phyloP scores from a whole-genome alignment of 1,139 yeast species.

The Candida mesenterica region DNA sequence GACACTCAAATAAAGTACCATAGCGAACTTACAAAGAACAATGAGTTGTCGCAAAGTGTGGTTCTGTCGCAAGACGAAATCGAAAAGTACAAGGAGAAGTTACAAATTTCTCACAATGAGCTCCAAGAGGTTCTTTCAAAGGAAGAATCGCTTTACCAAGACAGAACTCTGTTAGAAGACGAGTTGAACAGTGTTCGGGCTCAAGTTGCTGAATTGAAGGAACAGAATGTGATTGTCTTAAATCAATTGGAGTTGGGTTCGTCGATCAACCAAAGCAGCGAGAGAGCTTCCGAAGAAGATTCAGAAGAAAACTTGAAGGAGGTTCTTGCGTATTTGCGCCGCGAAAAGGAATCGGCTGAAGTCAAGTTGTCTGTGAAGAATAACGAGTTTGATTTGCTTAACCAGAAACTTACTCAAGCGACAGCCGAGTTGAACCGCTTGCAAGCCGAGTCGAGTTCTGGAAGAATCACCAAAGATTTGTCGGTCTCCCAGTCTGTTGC shows the following conservation, averaged over 20 bases:
- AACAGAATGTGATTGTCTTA: slow-evolving; percentile 66
- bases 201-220: slow-evolving; percentile 55
- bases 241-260: slow-evolving; percentile 60
- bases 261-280: slow-evolving; percentile 13
- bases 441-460: slow-evolving; percentile 33
- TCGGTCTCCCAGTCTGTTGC: slow-evolving; percentile 34
- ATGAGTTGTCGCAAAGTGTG: slow-evolving; percentile 49
- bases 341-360: slow-evolving; percentile 74
- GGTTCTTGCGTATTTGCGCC: slow-evolving; percentile 61
- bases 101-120: slow-evolving; percentile 31
- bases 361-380: slow-evolving; percentile 50
- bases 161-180: slow-evolving; percentile 46
- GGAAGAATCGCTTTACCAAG: slow-evolving; percentile 25
- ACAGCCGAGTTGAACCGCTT: slow-evolving; percentile 45
- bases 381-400: slow-evolving; percentile 50
- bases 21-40: slow-evolving; percentile 55
- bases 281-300: slow-evolving; percentile 6
- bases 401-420: slow-evolving; percentile 39
- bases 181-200: slow-evolving; percentile 48
- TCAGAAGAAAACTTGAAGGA: slow-evolving; percentile 41
- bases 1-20: slow-evolving; percentile 57
- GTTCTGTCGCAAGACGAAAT: slow-evolving; percentile 44
- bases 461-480: neutral
- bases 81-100: slow-evolving; percentile 33
- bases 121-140: slow-evolving; percentile 22